Conservation (phyloP, 164 flowering plant species). For the Magnolia sinica region DNA sequence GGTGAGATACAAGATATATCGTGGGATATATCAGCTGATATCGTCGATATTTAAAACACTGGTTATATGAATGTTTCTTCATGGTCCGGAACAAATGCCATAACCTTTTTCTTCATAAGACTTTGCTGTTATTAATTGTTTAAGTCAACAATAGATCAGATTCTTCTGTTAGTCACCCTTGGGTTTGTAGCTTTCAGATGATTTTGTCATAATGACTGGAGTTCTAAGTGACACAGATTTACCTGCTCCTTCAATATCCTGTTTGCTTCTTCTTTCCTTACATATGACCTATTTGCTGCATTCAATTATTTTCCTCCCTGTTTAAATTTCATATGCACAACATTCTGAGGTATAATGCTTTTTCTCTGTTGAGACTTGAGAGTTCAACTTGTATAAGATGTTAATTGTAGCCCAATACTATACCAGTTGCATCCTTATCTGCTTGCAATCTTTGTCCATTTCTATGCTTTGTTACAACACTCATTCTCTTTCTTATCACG, state of each 20-base stretch:
- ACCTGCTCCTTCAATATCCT: too few species aligned
- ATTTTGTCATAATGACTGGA: background rate
- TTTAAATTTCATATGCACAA: too few species aligned
- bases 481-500: slow-evolving; percentile 1
- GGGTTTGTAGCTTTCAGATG: background rate
- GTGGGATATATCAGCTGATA: too few species aligned
- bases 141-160: background rate
- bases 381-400: too few species aligned
- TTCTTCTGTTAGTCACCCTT: background rate
- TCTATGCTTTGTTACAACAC: background rate
- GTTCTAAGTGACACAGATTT: too few species aligned
- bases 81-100: background rate
- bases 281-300: too few species aligned
- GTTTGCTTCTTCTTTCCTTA: too few species aligned
- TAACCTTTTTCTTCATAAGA: background rate
- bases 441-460: background rate
- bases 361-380: too few species aligned
- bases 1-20: too few species aligned
- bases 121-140: too few species aligned
- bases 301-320: too few species aligned
- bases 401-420: background rate
- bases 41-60: background rate
- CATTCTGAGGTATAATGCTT: too few species aligned
- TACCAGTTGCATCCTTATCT: background rate
- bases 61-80: background rate